Base-by-base conservation (phyloP, 2,329 filamentous ascomycete species). In the Monilinia vaccinii-corymbosi region DNA sequence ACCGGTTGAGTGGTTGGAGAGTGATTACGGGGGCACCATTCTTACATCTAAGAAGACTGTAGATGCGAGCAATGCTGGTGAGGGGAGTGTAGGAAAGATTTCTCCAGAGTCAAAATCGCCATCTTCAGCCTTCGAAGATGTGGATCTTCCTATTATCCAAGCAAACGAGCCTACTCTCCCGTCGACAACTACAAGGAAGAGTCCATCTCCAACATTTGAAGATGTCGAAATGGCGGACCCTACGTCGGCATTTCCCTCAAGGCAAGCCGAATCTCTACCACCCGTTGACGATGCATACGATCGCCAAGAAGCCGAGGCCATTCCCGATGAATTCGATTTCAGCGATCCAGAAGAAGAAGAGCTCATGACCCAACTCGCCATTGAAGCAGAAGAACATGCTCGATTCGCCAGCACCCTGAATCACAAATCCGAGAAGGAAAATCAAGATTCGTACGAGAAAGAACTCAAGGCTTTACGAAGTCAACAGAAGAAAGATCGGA, bases 401-500 rank as follows among this genome's bases (percentile, higher is more conserved):
- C 86, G 93, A 7, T 99, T 99, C 70, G 91, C 92, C 1, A 92
- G 89, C 65, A 85, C 88, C 50, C 79, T 99, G 13, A 96, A 95
- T 73, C 82, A 89, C 69, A 88, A 88, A 65, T 80, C 87, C 0
- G 80, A 84, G 21, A 76, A 78, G 4, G 83, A 92, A 66, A 90
- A 87, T 66, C 83, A 84, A 36, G 82, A 86, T 48, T 86, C 92
- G 49, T 97, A 96, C 71, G 93, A 99, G 67, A 81, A 81, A 61
- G 93, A 99, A 71, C 80, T 99, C 14, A 89, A 88, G 66, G 86
- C 91, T 55, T 79, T 99, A 4, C 89, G 94, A 32, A 87, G 77
- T n/a, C 94, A 99, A 71, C 94, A 99, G 71, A 96, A 95, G 75
- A 96, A 96, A 71, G 94, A 99, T 70, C 87, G 91, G 1, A 84